Evolutionary conservation across 495 filamentous ascomycete species (phyloP), one percentile per base, ranked within the genome.

Genomic region (Immersiella caudata): DNA sequence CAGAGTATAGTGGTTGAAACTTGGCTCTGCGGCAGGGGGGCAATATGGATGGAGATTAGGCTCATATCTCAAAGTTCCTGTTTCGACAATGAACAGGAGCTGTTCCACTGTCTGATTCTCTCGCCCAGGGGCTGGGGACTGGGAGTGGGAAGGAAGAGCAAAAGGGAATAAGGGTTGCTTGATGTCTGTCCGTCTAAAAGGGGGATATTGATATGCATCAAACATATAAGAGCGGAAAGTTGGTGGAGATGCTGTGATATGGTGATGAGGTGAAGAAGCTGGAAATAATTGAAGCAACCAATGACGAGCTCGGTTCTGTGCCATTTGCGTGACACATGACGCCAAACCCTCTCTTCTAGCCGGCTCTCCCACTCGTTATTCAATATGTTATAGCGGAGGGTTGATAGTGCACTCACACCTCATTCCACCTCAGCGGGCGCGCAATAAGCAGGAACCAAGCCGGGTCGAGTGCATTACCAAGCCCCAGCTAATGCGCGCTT

Each of bases 381-480:
- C 11, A 12, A 2, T 4, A 46, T 2, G 40, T 18, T 46, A 46
- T 46, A 46, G 40, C 40, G 40, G 40, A 46, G 40, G 40, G 40
- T 46, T 46, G 40, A 46, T 46, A 46, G 40, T 46, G 20, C 20
- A 2, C 9, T 55, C 52, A 11, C 52, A 22, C 40, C 40, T 46
- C 40, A 14, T 46, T 46, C 40, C 6, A 46, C 11, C 40, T 46
- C 11, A 46, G 56, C 21, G 27, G 56, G 56, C 6, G 24, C 6
- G 60, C 21, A 27, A 63, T 26, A 35, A 54, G n/a, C 62, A 65
- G 62, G 36, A 55, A 65, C 62, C 62, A 56, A 55, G 50, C 22
- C 62, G 62, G 50, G 52, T 65, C n/a, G 63, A 49, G 27, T 25
- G 29, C n/a, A 36, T 65, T 58, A 65, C 58, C 51, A 65, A 65